Evolutionary conservation across 2,329 filamentous ascomycete species (phyloP), one percentile per base, ranked within the genome.

Genomic region (Fusarium neocosmosporiellum): DNA sequence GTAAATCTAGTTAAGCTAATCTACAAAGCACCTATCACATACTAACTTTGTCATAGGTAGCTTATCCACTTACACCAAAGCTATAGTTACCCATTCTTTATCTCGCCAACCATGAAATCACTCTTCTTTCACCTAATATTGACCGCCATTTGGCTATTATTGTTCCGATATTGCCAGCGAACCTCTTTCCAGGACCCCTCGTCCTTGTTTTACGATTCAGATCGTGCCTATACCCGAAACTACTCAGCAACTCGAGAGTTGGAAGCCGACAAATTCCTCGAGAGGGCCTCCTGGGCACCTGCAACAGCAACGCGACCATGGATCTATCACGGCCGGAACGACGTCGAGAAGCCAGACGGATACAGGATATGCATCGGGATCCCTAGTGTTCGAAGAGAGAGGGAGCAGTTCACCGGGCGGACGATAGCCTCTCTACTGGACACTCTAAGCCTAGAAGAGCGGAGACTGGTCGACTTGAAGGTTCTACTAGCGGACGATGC

Each of bases 381-480:
- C 22, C 79, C 79, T 4, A 80, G 74, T 18, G 66, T 80, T 8
- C 71, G 69, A 10, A 66, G 79, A 27, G 74, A 76, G 18, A 65
- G 67, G 6, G 70, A 77, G n/a, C 71, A 78, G 27, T 80, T 79
- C 50, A 62, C 79, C 2, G 67, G 69, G 0, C 66, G 67, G 18
- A 75, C 78, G 0, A 41, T 80, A n/a, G 79, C 76, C 0, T 81
- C 81, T 1, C 66, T 82, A 2, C 69, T 79, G 9, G 76, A 81
- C 43, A 75, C 72, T 3, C 69, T 82, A 11, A 75, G 68, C 10
- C 54, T 71, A 1, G 70, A 76, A 22, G 76, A 81, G 46, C 72
- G 81, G 39, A 66, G 67, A 7, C 59, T 68, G 9, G 58, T 81
- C 10, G 73, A 80, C 36, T 33, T 82, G 0, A 69, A 78, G 13